Base-by-base conservation (phyloP, 148 eudicot species). In the Dianthus caryophyllus region DNA sequence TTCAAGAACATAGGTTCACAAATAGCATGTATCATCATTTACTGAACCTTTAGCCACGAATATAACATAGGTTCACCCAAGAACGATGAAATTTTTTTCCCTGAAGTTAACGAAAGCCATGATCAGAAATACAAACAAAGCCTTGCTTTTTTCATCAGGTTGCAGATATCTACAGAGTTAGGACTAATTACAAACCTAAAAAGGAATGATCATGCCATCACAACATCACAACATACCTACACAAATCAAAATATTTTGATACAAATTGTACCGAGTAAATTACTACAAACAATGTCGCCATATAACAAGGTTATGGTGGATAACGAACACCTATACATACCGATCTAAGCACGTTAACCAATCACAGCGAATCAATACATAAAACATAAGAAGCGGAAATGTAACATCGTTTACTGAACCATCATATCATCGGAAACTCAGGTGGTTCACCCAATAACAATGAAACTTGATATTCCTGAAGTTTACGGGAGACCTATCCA, bases 131-230 rank as follows among this genome's bases (percentile, higher is more conserved):
- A 68, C 64, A 30, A 81, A 79, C 39, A 68, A 77, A 73, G 31
- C 82, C 61, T 83, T 81, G 89, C 83, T 79, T 83, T 83, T 80
- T 69, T 66, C 80, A 79, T 56, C 83, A 82, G 83, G 83, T 78
- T 72, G 16, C 24, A 66, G 51, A 33, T 33, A 2, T 33, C 38
- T n/a, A n/a, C n/a, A n/a, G n/a, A n/a, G n/a, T n/a, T n/a, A n/a
- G n/a, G n/a, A n/a, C n/a, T n/a, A n/a, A n/a, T n/a, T n/a, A 15
- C 1, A 6, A 14, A 14, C 18, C 13, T 47, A 47, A 17, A 47
- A 14, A 47, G 20, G 38, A 33, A 33, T 7, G 7, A 33, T 33
- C 38, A 33, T 7, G 7, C 38, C 38, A 33, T 33, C 3, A 33
- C 38, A 33, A 33, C 7, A 33, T 2, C 38, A 33, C 3, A 33